Evolutionary conservation across 164 flowering plant genomes (phyloP).

Genomic region (Aristolochia contorta): DNA sequence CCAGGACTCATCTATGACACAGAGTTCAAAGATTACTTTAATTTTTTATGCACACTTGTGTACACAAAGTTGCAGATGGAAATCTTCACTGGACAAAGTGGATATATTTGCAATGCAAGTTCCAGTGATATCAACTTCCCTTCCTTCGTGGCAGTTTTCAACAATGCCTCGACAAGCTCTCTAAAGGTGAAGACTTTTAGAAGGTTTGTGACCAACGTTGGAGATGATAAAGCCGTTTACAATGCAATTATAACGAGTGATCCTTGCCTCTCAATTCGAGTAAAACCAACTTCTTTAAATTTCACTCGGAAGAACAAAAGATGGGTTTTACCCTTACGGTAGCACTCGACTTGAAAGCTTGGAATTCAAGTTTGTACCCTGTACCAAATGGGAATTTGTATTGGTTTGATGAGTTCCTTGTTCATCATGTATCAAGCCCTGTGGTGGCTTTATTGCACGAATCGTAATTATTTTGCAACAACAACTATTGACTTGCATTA

Average conservation of each 20-base stretch:
- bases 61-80: slow-evolving; percentile 30
- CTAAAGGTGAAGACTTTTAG: slow-evolving; percentile 11
- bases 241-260: slow-evolving; percentile 12
- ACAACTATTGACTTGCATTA: too few species aligned
- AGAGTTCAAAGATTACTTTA: slow-evolving; percentile 21
- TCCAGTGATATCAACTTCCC: slow-evolving; percentile 3
- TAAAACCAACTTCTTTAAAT: slow-evolving; percentile 11
- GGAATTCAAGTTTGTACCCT: not conserved
- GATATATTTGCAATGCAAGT: not conserved
- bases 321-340: slow-evolving; percentile 9
- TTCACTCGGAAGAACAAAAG: slow-evolving; percentile 6
- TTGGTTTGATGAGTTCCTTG: too few species aligned
- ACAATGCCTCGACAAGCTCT: slow-evolving; percentile 12
- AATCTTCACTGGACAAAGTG: not conserved
- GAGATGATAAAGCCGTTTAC: slow-evolving; percentile 8
- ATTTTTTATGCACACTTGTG: slow-evolving; percentile 34
- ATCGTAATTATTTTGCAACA: too few species aligned
- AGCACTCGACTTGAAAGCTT: slow-evolving; percentile 11
- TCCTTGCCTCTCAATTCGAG: slow-evolving; percentile 17
- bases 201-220: slow-evolving; percentile 23
- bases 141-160: slow-evolving; percentile 16
- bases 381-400: not conserved
- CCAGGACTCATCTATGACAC: slow-evolving; percentile 38
- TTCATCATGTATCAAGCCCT: not conserved
- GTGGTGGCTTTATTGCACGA: not conserved